phyloP scores from a whole-genome alignment of 495 filamentous ascomycete genomes.

The Margaritispora aquatica region DNA sequence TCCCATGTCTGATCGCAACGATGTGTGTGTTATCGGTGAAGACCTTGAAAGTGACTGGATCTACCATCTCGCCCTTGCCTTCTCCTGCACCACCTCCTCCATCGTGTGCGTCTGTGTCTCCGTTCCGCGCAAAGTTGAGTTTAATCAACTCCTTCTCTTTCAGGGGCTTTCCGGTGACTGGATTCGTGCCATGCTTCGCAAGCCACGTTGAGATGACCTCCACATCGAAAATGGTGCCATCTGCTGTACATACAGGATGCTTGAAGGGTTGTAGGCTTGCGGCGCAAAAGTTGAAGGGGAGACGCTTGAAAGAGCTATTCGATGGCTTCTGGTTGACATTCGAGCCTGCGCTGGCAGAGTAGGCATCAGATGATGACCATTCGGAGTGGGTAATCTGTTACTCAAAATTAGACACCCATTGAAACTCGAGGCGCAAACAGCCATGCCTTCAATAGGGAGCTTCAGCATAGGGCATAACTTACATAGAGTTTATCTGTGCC shows the following conservation, averaged over 20 bases:
- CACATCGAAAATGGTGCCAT: conserved; percentile 79
- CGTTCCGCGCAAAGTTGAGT: conserved; percentile 88
- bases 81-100: conserved; percentile 27
- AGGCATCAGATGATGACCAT: conserved; percentile 88
- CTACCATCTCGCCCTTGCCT: conserved; percentile 72
- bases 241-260: conserved; percentile 74
- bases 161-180: conserved; percentile 73
- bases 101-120: conserved; percentile 45
- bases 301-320: conserved; percentile 67
- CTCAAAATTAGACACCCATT: background rate
- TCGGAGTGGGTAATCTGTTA: conserved; percentile 83
- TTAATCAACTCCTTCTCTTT: conserved; percentile 81
- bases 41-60: conserved; percentile 95
- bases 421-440: background rate
- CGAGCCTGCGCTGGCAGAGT: conserved; percentile 67
- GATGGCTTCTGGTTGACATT: conserved; percentile 52
- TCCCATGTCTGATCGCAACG: conserved; percentile 71
- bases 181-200: conserved; percentile 86
- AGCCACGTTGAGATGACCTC: conserved; percentile 89
- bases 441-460: background rate
- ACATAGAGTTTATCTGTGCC: conserved; percentile 73
- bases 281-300: conserved; percentile 98
- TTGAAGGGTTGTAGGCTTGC: conserved; percentile 88
- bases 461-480: conserved; percentile 28
- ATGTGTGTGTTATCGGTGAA: conserved; percentile 98